Evolutionary conservation across 2,329 filamentous ascomycete species (phyloP).

Genomic region (Phyllosticta citriasiana): DNA sequence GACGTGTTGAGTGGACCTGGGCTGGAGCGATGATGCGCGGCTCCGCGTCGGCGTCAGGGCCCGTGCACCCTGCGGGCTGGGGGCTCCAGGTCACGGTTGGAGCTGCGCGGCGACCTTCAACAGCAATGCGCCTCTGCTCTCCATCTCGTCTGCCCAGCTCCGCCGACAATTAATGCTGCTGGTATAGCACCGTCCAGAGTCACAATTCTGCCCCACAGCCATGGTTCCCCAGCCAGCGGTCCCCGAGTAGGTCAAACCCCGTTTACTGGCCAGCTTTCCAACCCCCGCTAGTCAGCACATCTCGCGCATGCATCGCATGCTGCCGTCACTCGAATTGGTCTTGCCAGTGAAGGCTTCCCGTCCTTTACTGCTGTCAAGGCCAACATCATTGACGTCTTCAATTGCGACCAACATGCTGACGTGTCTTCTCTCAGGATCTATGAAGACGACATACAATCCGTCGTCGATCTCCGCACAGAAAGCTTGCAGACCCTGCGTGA

Average conservation of each 20-base stretch:
- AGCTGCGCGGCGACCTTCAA: background rate
- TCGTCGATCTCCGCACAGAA: conserved; percentile 87
- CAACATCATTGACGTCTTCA: background rate
- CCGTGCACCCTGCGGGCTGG: background rate
- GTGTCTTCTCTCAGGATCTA: conserved; percentile 56
- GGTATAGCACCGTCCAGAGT: background rate
- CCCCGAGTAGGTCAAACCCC: conserved; percentile 29
- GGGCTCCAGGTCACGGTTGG: background rate
- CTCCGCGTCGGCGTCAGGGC: background rate
- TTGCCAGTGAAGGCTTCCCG: background rate
- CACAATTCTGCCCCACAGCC: conserved; percentile 6
- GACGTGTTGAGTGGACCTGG: background rate
- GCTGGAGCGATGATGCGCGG: background rate
- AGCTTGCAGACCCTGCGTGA: conserved; percentile 77
- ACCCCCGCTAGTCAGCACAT: background rate
- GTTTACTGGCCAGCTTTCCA: conserved; percentile 10
- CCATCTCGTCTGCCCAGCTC: background rate
- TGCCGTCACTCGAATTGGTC: background rate
- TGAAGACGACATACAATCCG: conserved; percentile 84
- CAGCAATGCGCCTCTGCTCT: background rate
- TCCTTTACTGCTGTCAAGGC: background rate
- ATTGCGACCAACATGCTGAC: conserved; percentile 5
- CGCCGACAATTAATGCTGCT: conserved; percentile 5
- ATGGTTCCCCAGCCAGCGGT: conserved; percentile 35
- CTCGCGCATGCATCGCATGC: background rate